Base-by-base conservation (phyloP, 805 yeast species). In the Nakazawaea ambrosiae region DNA sequence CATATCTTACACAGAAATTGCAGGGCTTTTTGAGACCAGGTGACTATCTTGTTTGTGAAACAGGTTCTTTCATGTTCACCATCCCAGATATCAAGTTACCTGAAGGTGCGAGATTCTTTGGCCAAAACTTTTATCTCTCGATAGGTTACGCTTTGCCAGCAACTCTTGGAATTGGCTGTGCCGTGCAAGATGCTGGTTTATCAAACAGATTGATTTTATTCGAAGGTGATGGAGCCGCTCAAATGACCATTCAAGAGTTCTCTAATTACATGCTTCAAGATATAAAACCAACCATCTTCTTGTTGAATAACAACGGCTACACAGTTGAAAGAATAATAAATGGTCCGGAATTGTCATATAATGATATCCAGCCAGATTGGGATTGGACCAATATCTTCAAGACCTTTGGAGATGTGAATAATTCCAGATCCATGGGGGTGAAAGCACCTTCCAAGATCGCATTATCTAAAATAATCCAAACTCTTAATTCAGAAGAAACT, bases 201-300 rank as follows among this genome's bases (percentile, higher is more conserved):
- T 36, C 49, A 3, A 70, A 78, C 23, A 72, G 95, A 49, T 66
- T 88, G 32, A 65, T 86, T 16, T 63, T 88, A 18, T 61, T 86
- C 14, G 88, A 84, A 64, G 96, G 97, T 39, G 97, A 89, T 56
- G 97, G 97, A 1, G 80, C 95, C 2, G 90, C 96, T 2, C 95
- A 86, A 63, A 84, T 89, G 95, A 87, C 96, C 4, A 67, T 82
- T 39, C 96, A 89, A 66, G 97, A 89, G 53, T 58, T 80, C 34
- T 74, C 86, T 1, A 68, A 85, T 2, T 75, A 73, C 51, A 56
- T 82, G 27, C 71, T 85, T 44, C 63, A 71, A 44, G 64, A 67
- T 15, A 65, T 81, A 29, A 73, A 72, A 26, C 86, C 95, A 17
- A 73, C 81, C 29, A 69, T 89, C 20, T 72, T 88, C 48, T 58